Conservation (phyloP, 208 protist genomes). For the Acanthamoeba divionensis region DNA sequence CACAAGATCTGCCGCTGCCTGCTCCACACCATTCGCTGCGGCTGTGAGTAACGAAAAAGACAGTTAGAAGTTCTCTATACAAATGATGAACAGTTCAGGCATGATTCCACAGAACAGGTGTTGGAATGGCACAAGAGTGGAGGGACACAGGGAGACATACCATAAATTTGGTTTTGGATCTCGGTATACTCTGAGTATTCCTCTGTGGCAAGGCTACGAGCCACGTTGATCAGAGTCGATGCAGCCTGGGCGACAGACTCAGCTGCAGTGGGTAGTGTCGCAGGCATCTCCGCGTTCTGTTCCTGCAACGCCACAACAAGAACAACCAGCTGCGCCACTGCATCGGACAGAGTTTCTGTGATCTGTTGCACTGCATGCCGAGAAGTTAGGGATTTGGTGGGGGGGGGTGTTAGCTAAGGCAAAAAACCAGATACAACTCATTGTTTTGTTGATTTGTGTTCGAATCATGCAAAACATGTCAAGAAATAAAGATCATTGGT, state of each 20-base stretch:
- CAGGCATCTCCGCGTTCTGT: slow-evolving; percentile 36
- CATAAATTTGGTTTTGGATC: not conserved
- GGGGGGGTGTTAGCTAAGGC: too few species aligned
- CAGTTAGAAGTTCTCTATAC: too few species aligned
- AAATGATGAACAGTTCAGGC: too few species aligned
- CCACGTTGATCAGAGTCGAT: not conserved
- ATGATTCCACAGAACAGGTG: too few species aligned
- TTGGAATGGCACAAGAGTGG: too few species aligned
- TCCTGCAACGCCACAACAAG: slow-evolving; percentile 48
- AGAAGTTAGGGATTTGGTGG: too few species aligned
- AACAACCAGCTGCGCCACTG: slow-evolving; percentile 43
- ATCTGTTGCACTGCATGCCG: slow-evolving; percentile 58
- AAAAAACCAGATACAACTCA: too few species aligned
- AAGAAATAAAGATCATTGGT: too few species aligned
- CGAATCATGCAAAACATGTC: too few species aligned
- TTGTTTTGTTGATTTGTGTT: too few species aligned
- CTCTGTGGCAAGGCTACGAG: slow-evolving; percentile 1
- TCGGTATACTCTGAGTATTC: slow-evolving; percentile 43
- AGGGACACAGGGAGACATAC: too few species aligned
- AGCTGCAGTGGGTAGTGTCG: slow-evolving; percentile 2
- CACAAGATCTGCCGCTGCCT: not conserved
- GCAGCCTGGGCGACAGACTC: not conserved
- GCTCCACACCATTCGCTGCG: slow-evolving; percentile 33
- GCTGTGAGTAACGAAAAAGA: too few species aligned
- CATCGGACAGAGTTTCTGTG: slow-evolving; percentile 46